Conservation (phyloP, 2,329 filamentous ascomycete species). For the Bipolaris gigantea region DNA sequence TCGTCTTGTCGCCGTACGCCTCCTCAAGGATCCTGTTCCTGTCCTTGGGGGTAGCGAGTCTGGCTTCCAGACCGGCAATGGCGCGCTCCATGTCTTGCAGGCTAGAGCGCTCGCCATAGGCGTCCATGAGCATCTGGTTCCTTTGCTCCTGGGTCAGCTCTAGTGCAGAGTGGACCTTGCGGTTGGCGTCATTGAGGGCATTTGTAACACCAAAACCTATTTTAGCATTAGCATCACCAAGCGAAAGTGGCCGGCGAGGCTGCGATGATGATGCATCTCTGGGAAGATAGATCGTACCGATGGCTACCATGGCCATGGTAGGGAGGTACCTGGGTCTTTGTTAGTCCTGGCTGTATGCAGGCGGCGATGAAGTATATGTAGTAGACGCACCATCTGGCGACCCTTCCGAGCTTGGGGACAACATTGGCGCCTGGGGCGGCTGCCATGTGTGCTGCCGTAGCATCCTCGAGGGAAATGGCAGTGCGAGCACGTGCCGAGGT, state of each 20-base stretch:
- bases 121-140: constrained; percentile 36
- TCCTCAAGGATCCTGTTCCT: constrained; percentile 49
- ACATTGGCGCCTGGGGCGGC: constrained; percentile 21
- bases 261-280: constrained; percentile 17
- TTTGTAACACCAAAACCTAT: constrained; percentile 40
- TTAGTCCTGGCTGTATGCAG: constrained; percentile 2
- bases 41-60: constrained; percentile 34
- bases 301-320: constrained; percentile 39
- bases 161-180: constrained; percentile 24
- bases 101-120: constrained; percentile 36
- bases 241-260: constrained; percentile 31
- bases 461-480: constrained; percentile 28
- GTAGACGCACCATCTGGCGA: constrained; percentile 36
- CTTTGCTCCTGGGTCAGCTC: constrained; percentile 36
- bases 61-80: constrained; percentile 33
- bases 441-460: constrained; percentile 29
- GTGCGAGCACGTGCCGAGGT: constrained; percentile 33
- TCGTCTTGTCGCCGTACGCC: constrained; percentile 51
- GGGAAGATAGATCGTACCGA: constrained; percentile 37
- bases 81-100: constrained; percentile 41
- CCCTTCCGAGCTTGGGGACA: constrained; percentile 37
- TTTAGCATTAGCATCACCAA: constrained; percentile 36
- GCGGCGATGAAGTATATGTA: neutral
- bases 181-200: constrained; percentile 38
- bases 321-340: constrained; percentile 34